These are phyloP conservation scores for Amaranthus cruentus DNA, from an alignment of 148 eudicot species.

Conservation along the genomic window DNA sequence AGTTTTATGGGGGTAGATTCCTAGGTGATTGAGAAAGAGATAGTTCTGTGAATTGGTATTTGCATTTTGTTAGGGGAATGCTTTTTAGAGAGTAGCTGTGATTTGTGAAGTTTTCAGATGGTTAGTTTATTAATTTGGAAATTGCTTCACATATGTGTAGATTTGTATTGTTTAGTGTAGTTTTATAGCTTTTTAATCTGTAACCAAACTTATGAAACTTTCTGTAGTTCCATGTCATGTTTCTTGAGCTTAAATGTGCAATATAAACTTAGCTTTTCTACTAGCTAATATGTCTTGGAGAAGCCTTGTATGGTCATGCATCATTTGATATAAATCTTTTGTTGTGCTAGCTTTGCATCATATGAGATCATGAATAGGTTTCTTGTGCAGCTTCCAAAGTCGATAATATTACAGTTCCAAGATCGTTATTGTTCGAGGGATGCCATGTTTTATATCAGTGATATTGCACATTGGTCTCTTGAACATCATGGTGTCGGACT, in stretches of 20 bases:
- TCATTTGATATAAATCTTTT: too few species aligned
- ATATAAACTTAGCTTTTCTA: not conserved
- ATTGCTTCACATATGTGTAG: conserved; percentile 22
- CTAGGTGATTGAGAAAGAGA: not conserved
- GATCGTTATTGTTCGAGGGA: not conserved
- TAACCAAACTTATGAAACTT: not conserved
- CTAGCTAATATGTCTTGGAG: not conserved
- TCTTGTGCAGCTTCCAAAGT: not conserved
- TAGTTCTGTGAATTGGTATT: not conserved
- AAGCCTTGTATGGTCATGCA: not conserved
- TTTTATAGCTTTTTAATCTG: conserved; percentile 2
- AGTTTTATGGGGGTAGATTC: not conserved
- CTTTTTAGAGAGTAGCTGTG: conserved; percentile 8
- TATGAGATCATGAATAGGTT: not conserved
- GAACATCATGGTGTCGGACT: too few species aligned
- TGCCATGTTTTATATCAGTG: too few species aligned
- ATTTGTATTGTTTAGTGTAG: conserved; percentile 22
- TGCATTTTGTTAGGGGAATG: conserved; percentile 7
- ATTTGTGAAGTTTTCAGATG: conserved; percentile 3
- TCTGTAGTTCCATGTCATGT: not conserved
- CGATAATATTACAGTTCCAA: not conserved
- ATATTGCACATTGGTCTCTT: too few species aligned
- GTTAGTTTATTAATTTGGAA: not conserved
- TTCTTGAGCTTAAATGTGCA: too few species aligned
- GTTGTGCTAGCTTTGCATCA: conserved; percentile 1